phyloP scores from a whole-genome alignment of 2,329 filamentous ascomycete genomes.

The Neonectria hederae region DNA sequence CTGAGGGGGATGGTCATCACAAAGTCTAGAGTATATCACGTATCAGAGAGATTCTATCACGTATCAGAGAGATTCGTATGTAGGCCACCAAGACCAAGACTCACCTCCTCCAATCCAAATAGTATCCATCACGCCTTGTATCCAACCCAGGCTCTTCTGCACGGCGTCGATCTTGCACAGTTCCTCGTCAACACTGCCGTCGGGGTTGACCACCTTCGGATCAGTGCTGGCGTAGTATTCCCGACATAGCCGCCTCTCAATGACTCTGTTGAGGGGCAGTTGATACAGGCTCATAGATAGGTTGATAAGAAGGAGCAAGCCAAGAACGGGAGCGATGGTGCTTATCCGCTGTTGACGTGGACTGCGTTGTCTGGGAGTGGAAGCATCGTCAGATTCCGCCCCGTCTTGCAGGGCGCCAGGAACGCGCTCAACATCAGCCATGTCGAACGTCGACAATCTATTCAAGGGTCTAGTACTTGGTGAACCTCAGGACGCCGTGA shows the following conservation, averaged over 20 bases:
- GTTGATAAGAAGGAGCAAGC: conserved; percentile 56
- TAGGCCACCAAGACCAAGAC: background rate
- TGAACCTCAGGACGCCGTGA: background rate
- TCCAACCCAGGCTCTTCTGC: conserved; percentile 60
- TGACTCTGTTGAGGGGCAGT: conserved; percentile 56
- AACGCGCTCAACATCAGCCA: conserved; percentile 4
- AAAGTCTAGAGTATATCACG: conserved; percentile 51
- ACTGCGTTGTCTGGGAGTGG: background rate
- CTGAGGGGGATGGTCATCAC: conserved; percentile 60
- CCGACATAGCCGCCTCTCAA: conserved; percentile 59
- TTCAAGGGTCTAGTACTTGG: background rate
- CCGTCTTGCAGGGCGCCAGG: background rate
- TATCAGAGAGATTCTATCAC: too few species aligned
- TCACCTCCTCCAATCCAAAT: conserved; percentile 59
- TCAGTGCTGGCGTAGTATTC: conserved; percentile 58
- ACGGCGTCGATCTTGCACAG: conserved; percentile 64
- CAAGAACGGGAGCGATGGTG: conserved; percentile 44
- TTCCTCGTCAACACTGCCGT: conserved; percentile 58
- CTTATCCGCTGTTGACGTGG: conserved; percentile 7
- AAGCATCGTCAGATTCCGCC: conserved; percentile 3
- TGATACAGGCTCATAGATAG: conserved; percentile 59
- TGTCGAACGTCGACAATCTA: background rate
- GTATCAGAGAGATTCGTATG: background rate
- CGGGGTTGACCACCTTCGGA: conserved; percentile 40
- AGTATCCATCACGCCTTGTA: conserved; percentile 62